Evolutionary conservation across 2,329 filamentous ascomycete genomes (phyloP), one percentile per base, ranked within the genome.

Genomic region (Teratosphaeria destructans): DNA sequence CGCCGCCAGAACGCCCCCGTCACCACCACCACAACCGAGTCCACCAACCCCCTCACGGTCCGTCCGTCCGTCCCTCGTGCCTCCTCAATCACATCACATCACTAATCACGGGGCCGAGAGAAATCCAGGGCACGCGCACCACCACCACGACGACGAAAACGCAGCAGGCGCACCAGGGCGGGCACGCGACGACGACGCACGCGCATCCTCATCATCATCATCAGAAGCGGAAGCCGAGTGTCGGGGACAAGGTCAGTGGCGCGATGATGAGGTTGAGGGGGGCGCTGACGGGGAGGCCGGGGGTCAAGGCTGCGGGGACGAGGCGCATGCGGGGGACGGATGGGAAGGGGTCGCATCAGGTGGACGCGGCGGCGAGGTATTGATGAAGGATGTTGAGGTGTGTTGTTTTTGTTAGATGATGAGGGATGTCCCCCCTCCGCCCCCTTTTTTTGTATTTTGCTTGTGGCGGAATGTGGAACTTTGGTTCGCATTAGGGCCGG

Each of bases 231-330:
- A 83, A 85, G 67, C 80, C 83, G 3, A 83, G 80, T 47, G 77
- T 92, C 64, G 86, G 86, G 54, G 89, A 93, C 76, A 93, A 92
- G 75, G 81, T 93, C 66, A 85, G 82, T 56, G 89, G 89, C 19
- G 88, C 88, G 0, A 77, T 93, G 72, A 79, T 89, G 76, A 89
- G 83, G 77, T 74, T 93, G 63, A 85, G 84, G 73, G 89, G 89
- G 7, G 83, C 78, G 58, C 70, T 93, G 60, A 91, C 86, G 1
- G 74, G 83, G 55, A 79, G 84, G 49, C 86, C 88, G 2, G 89
- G 85, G 27, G 75, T 87, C 64, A 92, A 92, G 85, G 84, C 68
- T 54, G 71, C 71, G 49, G 71, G 71, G 2, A 72, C 71, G 0
- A 64, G 71, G 23, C 63, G 71, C 37, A 71, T 72, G 68, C 63